Conservation (phyloP, 75 land plant genomes). For the Sequoiadendron giganteum region DNA sequence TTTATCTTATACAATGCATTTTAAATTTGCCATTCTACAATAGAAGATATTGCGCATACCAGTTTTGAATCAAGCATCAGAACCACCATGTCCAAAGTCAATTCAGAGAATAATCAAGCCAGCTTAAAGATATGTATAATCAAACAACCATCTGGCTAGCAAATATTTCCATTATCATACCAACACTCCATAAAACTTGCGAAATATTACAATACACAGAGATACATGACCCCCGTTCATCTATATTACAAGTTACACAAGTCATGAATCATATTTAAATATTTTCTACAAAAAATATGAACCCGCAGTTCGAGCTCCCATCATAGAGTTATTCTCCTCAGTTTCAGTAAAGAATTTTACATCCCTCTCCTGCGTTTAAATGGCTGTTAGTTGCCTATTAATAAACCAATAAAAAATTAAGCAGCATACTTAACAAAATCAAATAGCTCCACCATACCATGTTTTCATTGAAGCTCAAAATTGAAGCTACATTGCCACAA, state of each 20-base stretch:
- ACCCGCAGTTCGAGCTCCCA: conserved; percentile 90
- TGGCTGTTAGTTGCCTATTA: not conserved
- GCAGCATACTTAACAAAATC: not conserved
- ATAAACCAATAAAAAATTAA: not conserved
- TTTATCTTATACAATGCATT: not conserved
- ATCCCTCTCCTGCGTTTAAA: conserved; percentile 77
- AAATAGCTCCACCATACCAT: conserved; percentile 52
- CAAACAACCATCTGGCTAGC: not conserved
- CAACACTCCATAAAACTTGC: not conserved
- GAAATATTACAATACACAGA: not conserved
- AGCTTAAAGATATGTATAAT: not conserved
- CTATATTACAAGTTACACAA: not conserved
- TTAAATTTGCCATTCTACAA: not conserved
- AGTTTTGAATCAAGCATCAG: not conserved
- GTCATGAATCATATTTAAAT: not conserved
- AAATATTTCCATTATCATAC: not conserved
- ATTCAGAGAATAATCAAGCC: not conserved
- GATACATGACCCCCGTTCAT: not conserved
- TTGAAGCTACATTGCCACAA: conserved; percentile 99
- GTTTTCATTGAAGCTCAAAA: conserved; percentile 94
- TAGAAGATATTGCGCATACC: not conserved
- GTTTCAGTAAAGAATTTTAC: conserved; percentile 98
- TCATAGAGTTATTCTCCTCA: conserved; percentile 96
- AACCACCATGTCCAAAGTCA: no score
- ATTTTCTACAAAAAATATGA: conserved; percentile 73